phyloP scores from a whole-genome alignment of 2,329 filamentous ascomycete species.

The Penicillium concentricum region DNA sequence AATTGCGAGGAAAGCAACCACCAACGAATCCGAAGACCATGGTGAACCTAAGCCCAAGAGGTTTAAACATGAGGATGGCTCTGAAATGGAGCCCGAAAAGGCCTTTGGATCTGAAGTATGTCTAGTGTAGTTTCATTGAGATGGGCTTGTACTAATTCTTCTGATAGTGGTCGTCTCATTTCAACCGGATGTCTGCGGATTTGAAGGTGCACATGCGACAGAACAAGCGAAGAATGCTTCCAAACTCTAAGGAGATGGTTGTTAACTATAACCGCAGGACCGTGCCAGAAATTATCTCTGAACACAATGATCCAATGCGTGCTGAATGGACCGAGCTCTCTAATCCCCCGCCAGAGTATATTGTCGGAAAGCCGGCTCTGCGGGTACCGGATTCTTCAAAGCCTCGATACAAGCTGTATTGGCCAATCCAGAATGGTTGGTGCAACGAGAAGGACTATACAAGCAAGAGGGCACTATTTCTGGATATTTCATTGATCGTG shows the following conservation, averaged over 20 bases:
- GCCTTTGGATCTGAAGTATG: conserved; percentile 82
- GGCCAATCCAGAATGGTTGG: conserved; percentile 83
- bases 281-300: conserved; percentile 80
- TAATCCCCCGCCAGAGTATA: conserved; percentile 67
- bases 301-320: conserved; percentile 91
- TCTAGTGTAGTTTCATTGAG: background rate
- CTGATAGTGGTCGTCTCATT: conserved; percentile 60
- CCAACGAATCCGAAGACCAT: conserved; percentile 79
- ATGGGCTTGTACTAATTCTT: background rate
- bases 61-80: conserved; percentile 56
- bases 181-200: conserved; percentile 78
- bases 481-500: conserved; percentile 83
- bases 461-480: conserved; percentile 74
- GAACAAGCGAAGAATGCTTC: conserved; percentile 91
- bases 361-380: conserved; percentile 78
- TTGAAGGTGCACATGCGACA: conserved; percentile 86
- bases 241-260: conserved; percentile 96
- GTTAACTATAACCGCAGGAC: conserved; percentile 89
- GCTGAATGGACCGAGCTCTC: conserved; percentile 92
- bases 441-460: conserved; percentile 88
- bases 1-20: conserved; percentile 73
- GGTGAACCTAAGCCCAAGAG: conserved; percentile 73
- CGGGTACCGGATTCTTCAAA: conserved; percentile 86
- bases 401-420: conserved; percentile 87
- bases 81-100: conserved; percentile 62